phyloP scores from a whole-genome alignment of 129 eudicot genomes.

The Chrysanthemum makinoi region DNA sequence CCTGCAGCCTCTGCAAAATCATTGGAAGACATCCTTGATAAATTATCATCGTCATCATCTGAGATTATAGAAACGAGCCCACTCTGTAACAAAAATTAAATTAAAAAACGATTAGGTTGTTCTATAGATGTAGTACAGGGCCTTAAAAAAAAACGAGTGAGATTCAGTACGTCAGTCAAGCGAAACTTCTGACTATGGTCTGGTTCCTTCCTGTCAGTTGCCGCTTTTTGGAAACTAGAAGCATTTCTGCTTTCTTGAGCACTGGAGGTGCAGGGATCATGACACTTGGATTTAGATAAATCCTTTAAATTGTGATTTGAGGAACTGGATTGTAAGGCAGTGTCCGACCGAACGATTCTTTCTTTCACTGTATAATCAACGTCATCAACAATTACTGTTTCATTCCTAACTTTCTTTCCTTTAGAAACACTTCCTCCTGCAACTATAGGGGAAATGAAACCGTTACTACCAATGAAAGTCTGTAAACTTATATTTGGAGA shows the following conservation, averaged over 20 bases:
- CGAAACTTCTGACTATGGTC: slow-evolving; percentile 15
- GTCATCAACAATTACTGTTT: slow-evolving; percentile 31
- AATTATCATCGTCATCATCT: slow-evolving; percentile 42
- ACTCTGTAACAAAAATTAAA: slow-evolving; percentile 38
- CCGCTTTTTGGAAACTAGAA: slow-evolving; percentile 19
- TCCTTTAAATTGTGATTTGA: slow-evolving; percentile 22
- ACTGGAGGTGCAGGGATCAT: slow-evolving; percentile 6
- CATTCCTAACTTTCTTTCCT: slow-evolving; percentile 26
- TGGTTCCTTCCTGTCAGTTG: slow-evolving; percentile 29
- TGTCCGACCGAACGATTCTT: slow-evolving; percentile 30
- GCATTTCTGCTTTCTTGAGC: slow-evolving; percentile 22
- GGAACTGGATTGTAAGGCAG: slow-evolving; percentile 34
- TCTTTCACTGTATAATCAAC: slow-evolving; percentile 32
- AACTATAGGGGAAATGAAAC: slow-evolving; percentile 28
- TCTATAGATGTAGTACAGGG: slow-evolving; percentile 9
- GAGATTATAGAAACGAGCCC: slow-evolving; percentile 41
- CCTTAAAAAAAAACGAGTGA: not conserved
- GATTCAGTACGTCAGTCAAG: slow-evolving; percentile 28
- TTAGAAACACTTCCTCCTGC: slow-evolving; percentile 24
- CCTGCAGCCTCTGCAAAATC: slow-evolving; percentile 47
- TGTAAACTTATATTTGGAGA: too few relatives aligned
- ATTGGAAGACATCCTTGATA: slow-evolving; percentile 26
- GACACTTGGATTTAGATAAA: slow-evolving; percentile 21
- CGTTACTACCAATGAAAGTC: too few relatives aligned
- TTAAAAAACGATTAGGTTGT: slow-evolving; percentile 11